Evolutionary conservation across 2,329 filamentous ascomycete species (phyloP), one percentile per base, ranked within the genome.

Genomic region (Alternaria ventricosa): DNA sequence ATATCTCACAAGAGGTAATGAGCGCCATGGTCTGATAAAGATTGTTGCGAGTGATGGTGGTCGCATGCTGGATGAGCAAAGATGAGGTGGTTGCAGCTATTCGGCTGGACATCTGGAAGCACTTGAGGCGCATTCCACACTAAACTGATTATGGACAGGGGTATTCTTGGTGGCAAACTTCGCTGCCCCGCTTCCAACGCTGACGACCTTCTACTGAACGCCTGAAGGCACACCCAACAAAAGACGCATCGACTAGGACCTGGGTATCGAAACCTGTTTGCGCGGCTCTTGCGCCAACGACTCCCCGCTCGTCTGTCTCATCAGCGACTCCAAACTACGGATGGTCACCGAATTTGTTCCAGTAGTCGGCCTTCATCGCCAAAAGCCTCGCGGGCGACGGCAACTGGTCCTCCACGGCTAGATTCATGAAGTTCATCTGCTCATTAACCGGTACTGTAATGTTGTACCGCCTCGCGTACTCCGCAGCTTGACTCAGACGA

Each of bases 401-500:
- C 28, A 53, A 33, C 20, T n/a, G 13, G 12, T 62, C 61, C 36
- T 36, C 50, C 6, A 50, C 30, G 46, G 22, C 44, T 20, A 63
- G 18, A 18, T 63, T 51, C 15, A n/a, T 25, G 20, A 57, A 41
- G 20, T 55, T 13, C 36, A 59, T 60, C 18, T 27, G 23, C 10
- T 43, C 25, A 27, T 41, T 3, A 9, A 12, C 44, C n/a, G 51
- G 61, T n/a, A 60, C 56, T 6, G 22, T 49, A 13, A 64, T 57
- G 11, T 18, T 27, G 10, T 43, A 44, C 25, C 2, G 13, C 30
- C 27, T 18, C 6, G 58, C 61, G 20, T 64, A 64, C 10, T 11
- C 10, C 13, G 36, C 47, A n/a, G 58, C 57, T 36, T 64, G 12
- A 28, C 61, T 61, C 22, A 64, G 44, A 25, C 46, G 57, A 22